Conservation (phyloP, 306 rosid species). For the Rosa rugosa region DNA sequence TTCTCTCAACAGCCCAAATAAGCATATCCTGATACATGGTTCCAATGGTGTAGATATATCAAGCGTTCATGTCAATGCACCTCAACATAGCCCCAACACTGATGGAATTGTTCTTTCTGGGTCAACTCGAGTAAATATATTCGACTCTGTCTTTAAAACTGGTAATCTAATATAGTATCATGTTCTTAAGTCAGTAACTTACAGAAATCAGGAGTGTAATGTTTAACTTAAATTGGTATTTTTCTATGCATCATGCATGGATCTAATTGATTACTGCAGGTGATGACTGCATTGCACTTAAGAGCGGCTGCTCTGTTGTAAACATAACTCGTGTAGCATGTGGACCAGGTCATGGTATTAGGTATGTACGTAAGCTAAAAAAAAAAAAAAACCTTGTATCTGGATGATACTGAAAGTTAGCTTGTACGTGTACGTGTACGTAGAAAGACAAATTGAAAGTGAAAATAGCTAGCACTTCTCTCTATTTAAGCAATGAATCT, state of each 20-base stretch:
- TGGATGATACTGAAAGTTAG: background rate
- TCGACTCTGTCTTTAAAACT: background rate
- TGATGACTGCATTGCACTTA: constrained; percentile 29
- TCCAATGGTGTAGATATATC: constrained; percentile 1
- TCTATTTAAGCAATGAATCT: background rate
- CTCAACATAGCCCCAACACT: constrained; percentile 23
- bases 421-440: too few relatives aligned
- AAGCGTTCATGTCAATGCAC: constrained; percentile 13
- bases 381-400: too few relatives aligned
- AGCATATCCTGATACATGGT: constrained; percentile 4
- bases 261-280: constrained; percentile 4
- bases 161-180: background rate
- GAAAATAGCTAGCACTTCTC: background rate
- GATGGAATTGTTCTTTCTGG: constrained; percentile 22
- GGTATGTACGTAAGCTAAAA: background rate
- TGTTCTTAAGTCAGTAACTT: background rate
- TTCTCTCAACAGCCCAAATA: constrained; percentile 10
- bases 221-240: background rate
- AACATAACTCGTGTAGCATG: constrained; percentile 7
- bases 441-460: background rate
- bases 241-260: background rate
- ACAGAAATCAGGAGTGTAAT: background rate
- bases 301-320: constrained; percentile 10
- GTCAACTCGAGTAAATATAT: constrained; percentile 1
- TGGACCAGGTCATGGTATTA: constrained; percentile 33